These are phyloP conservation scores for Symbiodinium pilosum DNA, from an alignment of 73 alveolate species.

Conservation along the genomic window DNA sequence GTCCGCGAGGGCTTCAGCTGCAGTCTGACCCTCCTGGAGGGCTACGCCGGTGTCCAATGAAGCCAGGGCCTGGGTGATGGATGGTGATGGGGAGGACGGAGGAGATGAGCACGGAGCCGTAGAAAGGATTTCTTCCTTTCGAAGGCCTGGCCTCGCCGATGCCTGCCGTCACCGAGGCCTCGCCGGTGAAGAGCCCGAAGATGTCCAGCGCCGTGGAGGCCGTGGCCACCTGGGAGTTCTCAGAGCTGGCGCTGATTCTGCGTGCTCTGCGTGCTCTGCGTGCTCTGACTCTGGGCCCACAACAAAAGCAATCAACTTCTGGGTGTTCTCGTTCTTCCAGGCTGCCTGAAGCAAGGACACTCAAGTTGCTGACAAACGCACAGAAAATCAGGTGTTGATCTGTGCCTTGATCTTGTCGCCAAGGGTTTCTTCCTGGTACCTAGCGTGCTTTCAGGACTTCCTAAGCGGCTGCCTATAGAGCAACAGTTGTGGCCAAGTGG, in stretches of 20 bases:
- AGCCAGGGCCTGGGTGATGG: slow-evolving; percentile 15
- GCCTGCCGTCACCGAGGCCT: slow-evolving; percentile 11
- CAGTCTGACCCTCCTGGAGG: slow-evolving; percentile 14
- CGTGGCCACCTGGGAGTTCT: background rate
- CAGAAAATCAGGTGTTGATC: background rate
- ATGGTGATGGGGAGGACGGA: no score
- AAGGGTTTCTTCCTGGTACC: background rate
- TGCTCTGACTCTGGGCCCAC: background rate
- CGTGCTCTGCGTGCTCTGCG: background rate
- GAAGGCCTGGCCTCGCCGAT: background rate
- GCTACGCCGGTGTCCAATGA: background rate
- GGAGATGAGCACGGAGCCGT: no score
- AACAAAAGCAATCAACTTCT: background rate
- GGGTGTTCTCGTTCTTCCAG: background rate
- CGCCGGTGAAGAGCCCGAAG: background rate
- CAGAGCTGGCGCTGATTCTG: background rate
- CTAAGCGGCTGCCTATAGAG: no score
- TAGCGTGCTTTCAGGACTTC: no score
- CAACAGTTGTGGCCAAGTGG: no score
- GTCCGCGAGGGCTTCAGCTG: background rate
- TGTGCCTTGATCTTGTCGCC: slow-evolving; percentile 11
- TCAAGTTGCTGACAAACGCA: no score
- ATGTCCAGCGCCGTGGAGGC: background rate
- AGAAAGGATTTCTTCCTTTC: no score
- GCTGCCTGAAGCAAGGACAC: background rate